Conservation (phyloP, 768 basidiomycete species). For the Boletus reticulatus region DNA sequence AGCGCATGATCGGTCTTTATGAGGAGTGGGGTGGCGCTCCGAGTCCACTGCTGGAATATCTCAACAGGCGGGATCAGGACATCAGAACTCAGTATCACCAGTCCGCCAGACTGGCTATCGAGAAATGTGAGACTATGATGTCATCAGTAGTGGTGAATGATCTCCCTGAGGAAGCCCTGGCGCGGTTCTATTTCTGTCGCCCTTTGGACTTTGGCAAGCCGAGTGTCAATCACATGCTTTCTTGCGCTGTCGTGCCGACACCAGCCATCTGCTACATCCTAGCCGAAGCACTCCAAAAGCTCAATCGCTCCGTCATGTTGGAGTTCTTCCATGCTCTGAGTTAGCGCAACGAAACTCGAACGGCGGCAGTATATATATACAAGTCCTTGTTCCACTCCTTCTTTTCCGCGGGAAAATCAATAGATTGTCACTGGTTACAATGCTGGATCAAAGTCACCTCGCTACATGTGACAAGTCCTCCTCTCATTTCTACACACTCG, state of each 20-base stretch:
- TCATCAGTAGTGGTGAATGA: too few relatives aligned
- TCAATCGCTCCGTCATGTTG: background rate
- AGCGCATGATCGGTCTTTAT: background rate
- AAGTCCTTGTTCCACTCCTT: background rate
- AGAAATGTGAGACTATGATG: background rate
- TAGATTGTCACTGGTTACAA: background rate
- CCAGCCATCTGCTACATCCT: background rate
- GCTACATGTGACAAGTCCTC: background rate
- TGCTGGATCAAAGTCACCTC: too few relatives aligned
- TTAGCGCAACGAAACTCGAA: background rate
- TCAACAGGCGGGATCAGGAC: background rate
- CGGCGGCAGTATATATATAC: background rate
- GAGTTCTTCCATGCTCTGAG: background rate
- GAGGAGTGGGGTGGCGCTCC: background rate
- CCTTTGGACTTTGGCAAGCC: background rate
- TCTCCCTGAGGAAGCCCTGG: background rate
- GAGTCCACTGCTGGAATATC: background rate
- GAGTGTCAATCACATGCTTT: fast-evolving
- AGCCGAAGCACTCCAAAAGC: background rate
- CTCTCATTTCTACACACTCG: background rate
- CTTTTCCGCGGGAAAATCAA: background rate
- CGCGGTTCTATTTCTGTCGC: background rate
- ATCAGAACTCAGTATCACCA: background rate
- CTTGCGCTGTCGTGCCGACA: background rate
- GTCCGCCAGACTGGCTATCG: background rate